Percentiles rank a stretch among this genome's conserved stretches.
Conservation (phyloP, 352 stramenopile species). For the Thalassiosira exigua region DNA sequence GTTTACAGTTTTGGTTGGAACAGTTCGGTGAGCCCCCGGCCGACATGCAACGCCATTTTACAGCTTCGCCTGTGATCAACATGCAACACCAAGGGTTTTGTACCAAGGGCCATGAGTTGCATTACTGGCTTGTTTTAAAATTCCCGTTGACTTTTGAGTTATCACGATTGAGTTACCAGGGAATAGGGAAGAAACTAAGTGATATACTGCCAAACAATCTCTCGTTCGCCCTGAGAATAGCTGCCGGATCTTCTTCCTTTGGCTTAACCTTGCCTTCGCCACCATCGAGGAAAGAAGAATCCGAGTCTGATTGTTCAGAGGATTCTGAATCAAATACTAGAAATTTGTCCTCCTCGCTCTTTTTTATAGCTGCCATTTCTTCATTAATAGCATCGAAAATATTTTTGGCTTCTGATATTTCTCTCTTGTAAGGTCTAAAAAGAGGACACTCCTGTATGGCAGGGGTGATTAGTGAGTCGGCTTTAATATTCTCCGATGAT, state of each 20-base stretch:
- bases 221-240: constrained; percentile 43
- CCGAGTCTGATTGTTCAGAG: constrained; percentile 52
- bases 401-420: constrained; percentile 30
- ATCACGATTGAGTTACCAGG: too few relatives aligned
- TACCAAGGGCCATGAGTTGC: too few relatives aligned
- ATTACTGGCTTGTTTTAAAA: too few relatives aligned
- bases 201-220: constrained; percentile 62
- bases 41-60: too few relatives aligned
- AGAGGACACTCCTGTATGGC: constrained; percentile 53
- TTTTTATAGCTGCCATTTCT: constrained; percentile 59
- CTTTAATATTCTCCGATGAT: neutral
- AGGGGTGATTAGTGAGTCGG: constrained; percentile 38
- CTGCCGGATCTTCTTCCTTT: constrained; percentile 31
- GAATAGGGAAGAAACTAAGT: constrained; percentile 64
- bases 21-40: too few relatives aligned
- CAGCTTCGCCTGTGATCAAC: too few relatives aligned
- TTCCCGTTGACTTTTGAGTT: too few relatives aligned
- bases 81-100: too few relatives aligned
- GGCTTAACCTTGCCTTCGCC: constrained; percentile 3
- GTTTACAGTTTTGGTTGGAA: too few relatives aligned
- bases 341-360: constrained; percentile 45
- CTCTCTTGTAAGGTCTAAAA: constrained; percentile 40
- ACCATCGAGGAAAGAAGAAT: constrained; percentile 37
- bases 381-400: constrained; percentile 54
- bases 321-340: constrained; percentile 53